phyloP scores from a whole-genome alignment of 2,329 filamentous ascomycete genomes.

The Diaporthe aspalathi region DNA sequence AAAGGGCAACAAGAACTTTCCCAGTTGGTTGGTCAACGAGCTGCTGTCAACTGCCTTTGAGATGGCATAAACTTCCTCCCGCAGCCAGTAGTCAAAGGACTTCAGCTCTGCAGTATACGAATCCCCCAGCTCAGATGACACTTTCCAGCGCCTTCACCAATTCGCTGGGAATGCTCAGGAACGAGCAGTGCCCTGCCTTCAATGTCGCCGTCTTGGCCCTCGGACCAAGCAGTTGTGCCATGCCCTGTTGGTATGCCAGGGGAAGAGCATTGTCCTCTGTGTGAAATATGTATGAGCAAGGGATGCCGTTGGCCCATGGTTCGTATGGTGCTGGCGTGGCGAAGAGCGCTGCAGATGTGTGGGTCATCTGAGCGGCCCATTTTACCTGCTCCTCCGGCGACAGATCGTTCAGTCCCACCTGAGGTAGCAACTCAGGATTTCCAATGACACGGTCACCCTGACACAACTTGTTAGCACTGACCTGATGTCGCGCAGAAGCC shows the following conservation, averaged over 20 bases:
- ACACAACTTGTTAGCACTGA: neutral
- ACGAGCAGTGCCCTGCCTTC: slow-evolving; percentile 39
- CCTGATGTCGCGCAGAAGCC: neutral
- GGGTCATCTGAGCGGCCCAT: slow-evolving; percentile 37
- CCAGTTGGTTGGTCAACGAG: too few relatives aligned
- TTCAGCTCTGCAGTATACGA: too few relatives aligned
- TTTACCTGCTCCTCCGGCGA: slow-evolving; percentile 25
- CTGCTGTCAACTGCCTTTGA: too few relatives aligned
- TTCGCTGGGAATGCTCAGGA: slow-evolving; percentile 37
- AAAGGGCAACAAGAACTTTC: too few relatives aligned
- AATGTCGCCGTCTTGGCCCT: slow-evolving; percentile 26
- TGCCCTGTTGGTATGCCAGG: slow-evolving; percentile 38
- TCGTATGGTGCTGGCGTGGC: slow-evolving; percentile 35
- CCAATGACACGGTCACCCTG: slow-evolving; percentile 39
- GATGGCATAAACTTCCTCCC: too few relatives aligned
- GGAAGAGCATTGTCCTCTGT: slow-evolving; percentile 37
- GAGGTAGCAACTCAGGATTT: slow-evolving; percentile 32
- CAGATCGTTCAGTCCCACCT: slow-evolving; percentile 39
- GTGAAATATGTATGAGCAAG: slow-evolving; percentile 39
- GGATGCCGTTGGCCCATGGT: slow-evolving; percentile 38
- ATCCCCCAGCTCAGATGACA: neutral
- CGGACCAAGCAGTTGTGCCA: slow-evolving; percentile 36
- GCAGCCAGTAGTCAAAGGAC: too few relatives aligned
- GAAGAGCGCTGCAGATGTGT: slow-evolving; percentile 37
- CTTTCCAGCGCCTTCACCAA: slow-evolving; percentile 32